phyloP scores from a whole-genome alignment of 139 green algal species.

The Chlamydomonas urium region DNA sequence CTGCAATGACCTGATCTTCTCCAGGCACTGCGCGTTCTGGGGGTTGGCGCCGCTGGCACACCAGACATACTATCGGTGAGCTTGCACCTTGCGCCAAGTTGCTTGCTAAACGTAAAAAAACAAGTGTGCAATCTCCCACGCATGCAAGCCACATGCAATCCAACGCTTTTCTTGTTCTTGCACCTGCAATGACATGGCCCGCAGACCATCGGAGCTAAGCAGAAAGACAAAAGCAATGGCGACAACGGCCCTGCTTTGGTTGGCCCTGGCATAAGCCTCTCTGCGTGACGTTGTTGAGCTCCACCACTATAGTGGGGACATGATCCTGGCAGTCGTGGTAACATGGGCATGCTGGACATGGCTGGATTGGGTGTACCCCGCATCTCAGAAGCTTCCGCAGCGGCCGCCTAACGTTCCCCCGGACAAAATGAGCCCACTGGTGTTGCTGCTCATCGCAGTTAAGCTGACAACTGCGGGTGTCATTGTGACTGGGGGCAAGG shows the following conservation, averaged over 20 bases:
- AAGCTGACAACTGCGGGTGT: conserved; percentile 32
- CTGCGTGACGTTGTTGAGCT: conserved; percentile 46
- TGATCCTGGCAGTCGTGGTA: conserved; percentile 73
- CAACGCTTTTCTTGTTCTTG: no score
- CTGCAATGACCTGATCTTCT: conserved; percentile 80
- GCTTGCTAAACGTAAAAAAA: not conserved
- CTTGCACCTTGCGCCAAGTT: not conserved
- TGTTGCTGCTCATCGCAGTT: conserved; percentile 29
- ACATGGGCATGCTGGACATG: conserved; percentile 68
- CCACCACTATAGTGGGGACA: conserved; percentile 76
- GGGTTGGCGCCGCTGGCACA: conserved; percentile 46
- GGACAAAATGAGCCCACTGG: conserved; percentile 27
- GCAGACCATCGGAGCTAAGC: no score
- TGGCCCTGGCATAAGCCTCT: conserved; percentile 42
- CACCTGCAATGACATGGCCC: no score
- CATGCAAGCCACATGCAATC: no score
- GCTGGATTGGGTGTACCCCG: conserved; percentile 55
- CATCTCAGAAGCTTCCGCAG: conserved; percentile 5
- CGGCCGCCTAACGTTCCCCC: conserved; percentile 9
- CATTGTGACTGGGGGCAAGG: conserved; percentile 45
- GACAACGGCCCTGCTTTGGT: conserved; percentile 58
- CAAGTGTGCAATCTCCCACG: not conserved
- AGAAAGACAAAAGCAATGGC: no score
- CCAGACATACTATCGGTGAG: conserved; percentile 7
- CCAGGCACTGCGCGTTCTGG: conserved; percentile 68